These are phyloP conservation scores for Trifolium dubium DNA, from an alignment of 306 rosid species.

Conservation along the genomic window DNA sequence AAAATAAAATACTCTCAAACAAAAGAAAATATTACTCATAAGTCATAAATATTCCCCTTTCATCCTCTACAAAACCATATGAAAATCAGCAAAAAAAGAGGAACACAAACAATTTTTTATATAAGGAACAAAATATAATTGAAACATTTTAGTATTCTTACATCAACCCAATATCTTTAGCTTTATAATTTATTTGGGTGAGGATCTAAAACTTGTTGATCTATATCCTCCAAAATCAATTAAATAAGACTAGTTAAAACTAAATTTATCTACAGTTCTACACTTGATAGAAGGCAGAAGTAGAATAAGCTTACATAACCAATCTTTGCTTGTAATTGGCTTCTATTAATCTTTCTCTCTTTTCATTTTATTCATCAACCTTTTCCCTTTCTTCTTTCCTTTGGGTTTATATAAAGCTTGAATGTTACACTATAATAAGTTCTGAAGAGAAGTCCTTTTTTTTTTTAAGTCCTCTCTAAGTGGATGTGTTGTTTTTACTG, in stretches of 20 bases:
- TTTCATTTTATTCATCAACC: constrained; percentile 13
- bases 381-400: constrained; percentile 32
- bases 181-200: constrained; percentile 39
- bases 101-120: not conserved
- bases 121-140: constrained; percentile 31
- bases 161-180: constrained; percentile 30
- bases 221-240: constrained; percentile 41
- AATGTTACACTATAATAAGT: constrained; percentile 8
- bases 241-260: constrained; percentile 40
- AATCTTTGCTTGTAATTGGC: constrained; percentile 38
- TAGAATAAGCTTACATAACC: constrained; percentile 48
- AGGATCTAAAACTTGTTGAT: constrained; percentile 38
- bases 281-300: constrained; percentile 48
- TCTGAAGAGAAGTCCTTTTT: not conserved
- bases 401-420: constrained; percentile 32
- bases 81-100: not conserved
- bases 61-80: not conserved
- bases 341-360: constrained; percentile 15
- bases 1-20: not conserved
- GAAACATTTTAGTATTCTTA: constrained; percentile 29
- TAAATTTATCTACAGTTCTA: constrained; percentile 53
- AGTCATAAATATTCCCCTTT: not conserved
- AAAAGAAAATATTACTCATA: not conserved
- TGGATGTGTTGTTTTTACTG: constrained; percentile 56
- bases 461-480: constrained; percentile 28